Conservation (phyloP, 495 filamentous ascomycete genomes). For the Penicillium goetzii region DNA sequence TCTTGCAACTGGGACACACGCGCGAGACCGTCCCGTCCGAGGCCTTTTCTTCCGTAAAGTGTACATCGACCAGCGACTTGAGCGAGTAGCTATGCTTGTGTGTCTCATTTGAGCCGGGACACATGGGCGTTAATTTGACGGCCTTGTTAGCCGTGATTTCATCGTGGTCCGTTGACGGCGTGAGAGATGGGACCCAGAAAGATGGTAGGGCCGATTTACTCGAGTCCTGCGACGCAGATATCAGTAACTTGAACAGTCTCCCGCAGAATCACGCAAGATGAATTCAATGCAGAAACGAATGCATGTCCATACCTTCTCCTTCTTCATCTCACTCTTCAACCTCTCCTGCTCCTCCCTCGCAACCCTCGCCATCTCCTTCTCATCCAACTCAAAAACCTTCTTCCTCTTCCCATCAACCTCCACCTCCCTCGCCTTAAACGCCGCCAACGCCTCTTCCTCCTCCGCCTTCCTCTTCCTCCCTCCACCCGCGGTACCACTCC, state of each 20-base stretch:
- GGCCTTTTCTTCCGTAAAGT: conserved; percentile 74
- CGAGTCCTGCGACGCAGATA: conserved; percentile 42
- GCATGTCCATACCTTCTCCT: conserved; percentile 64
- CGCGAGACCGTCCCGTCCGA: conserved; percentile 57
- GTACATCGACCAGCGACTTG: conserved; percentile 76
- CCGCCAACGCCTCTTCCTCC: conserved; percentile 32
- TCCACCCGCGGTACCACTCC: conserved; percentile 6
- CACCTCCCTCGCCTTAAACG: conserved; percentile 64
- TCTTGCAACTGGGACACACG: conserved; percentile 88
- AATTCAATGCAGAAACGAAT: too few relatives aligned
- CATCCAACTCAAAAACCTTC: conserved; percentile 75
- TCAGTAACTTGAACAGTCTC: conserved; percentile 15
- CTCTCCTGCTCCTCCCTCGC: conserved; percentile 70
- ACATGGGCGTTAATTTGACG: conserved; percentile 73
- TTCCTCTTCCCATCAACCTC: conserved; percentile 57
- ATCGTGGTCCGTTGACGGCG: conserved; percentile 60
- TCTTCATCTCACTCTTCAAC: conserved; percentile 67
- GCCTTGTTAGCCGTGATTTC: conserved; percentile 59
- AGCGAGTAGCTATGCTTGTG: conserved; percentile 78
- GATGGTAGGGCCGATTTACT: conserved; percentile 78
- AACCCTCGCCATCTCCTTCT: conserved; percentile 74
- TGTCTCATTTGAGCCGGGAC: conserved; percentile 74
- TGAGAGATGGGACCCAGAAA: conserved; percentile 92
- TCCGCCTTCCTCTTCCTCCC: conserved; percentile 37
- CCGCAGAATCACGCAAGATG: too few relatives aligned